phyloP scores from a whole-genome alignment of 2,329 filamentous ascomycete genomes.

The Arthrobotrys iridis region DNA sequence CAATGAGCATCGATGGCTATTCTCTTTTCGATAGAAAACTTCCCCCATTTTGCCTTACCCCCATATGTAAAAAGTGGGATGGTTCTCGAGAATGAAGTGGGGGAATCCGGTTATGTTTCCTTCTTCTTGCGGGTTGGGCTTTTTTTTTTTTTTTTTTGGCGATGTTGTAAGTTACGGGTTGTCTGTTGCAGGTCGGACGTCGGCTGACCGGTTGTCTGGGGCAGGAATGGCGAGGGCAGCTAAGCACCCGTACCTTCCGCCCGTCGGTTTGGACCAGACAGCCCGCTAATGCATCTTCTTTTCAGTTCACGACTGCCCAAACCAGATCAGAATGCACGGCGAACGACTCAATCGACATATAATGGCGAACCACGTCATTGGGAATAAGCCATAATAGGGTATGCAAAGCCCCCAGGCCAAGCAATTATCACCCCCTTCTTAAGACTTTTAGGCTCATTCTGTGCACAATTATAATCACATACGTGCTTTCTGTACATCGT shows the following conservation, averaged over 20 bases:
- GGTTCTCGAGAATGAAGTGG: constrained; percentile 21
- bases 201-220: constrained; percentile 32
- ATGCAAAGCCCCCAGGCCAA: not conserved
- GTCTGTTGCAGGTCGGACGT: constrained; percentile 45
- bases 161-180: constrained; percentile 49
- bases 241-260: constrained; percentile 52
- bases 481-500: constrained; percentile 36
- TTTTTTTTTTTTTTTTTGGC: no score
- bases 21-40: constrained; percentile 18
- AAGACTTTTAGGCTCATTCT: constrained; percentile 3
- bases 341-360: constrained; percentile 51
- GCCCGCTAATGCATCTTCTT: constrained; percentile 48
- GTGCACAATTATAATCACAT: constrained; percentile 46
- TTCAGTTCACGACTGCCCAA: not conserved
- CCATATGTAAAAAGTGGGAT: constrained; percentile 40
- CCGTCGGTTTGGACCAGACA: constrained; percentile 45
- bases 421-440: constrained; percentile 12
- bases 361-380: constrained; percentile 49
- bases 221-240: constrained; percentile 24
- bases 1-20: constrained; percentile 51
- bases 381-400: constrained; percentile 15
- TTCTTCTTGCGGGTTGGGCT: constrained; percentile 23
- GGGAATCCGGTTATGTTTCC: constrained; percentile 38
- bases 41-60: constrained; percentile 24
- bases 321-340: constrained; percentile 7